Percentiles rank a stretch among this genome's conserved stretches.
These are phyloP conservation scores for Phaffia australis DNA, from an alignment of 768 basidiomycete genomes.

Conservation along the genomic window DNA sequence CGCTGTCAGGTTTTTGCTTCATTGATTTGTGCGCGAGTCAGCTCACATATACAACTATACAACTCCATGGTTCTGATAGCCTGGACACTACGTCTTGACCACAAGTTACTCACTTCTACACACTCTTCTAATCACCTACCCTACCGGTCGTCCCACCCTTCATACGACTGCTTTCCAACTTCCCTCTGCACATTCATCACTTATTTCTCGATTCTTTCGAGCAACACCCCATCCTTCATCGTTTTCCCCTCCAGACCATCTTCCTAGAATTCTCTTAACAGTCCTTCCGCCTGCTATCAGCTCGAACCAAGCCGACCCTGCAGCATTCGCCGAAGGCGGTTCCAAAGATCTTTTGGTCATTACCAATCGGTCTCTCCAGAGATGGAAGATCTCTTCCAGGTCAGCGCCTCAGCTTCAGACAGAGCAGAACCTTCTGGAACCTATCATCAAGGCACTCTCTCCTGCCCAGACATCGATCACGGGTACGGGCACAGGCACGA, in stretches of 20 bases:
- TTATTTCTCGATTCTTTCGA: conserved; percentile 35
- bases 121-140: conserved; percentile 31
- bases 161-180: conserved; percentile 23
- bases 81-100: conserved; percentile 33
- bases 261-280: conserved; percentile 24
- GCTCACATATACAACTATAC: conserved; percentile 9
- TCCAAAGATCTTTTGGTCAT: conserved; percentile 29
- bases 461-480: no score
- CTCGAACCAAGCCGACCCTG: conserved; percentile 27
- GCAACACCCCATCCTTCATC: conserved; percentile 28
- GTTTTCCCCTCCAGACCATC: conserved; percentile 26
- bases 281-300: conserved; percentile 27
- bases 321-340: conserved; percentile 18
- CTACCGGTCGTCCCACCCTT: conserved; percentile 32
- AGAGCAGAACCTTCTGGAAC: conserved; percentile 31
- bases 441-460: conserved; percentile 28
- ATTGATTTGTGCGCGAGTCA: conserved; percentile 3
- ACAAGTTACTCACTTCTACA: conserved; percentile 33
- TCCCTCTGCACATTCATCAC: conserved; percentile 32
- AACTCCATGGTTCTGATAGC: conserved; percentile 22
- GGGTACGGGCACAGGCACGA: conserved; percentile 30
- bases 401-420: conserved; percentile 29
- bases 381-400: conserved; percentile 18
- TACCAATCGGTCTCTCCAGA: conserved; percentile 12
- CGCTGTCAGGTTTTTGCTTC: neutral